Conservation (phyloP, 805 yeast species). For the Spathaspora gorwiae region DNA sequence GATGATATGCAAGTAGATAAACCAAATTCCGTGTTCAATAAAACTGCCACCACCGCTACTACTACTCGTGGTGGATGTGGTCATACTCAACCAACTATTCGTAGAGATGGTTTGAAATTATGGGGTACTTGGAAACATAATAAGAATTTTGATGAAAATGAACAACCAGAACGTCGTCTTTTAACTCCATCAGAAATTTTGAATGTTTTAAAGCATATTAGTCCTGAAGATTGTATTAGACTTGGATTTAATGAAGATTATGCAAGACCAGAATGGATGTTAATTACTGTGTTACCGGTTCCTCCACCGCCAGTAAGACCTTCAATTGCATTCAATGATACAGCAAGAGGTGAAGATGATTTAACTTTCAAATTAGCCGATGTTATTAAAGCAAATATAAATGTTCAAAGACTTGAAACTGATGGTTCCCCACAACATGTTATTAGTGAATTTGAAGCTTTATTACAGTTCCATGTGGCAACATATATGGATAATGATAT, state of each 20-base stretch:
- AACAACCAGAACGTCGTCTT: slow-evolving; percentile 87
- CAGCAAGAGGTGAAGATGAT: slow-evolving; percentile 99
- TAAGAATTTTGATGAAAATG: slow-evolving; percentile 74
- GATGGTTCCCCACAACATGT: slow-evolving; percentile 99
- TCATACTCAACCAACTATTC: slow-evolving; percentile 89
- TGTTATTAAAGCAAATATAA: slow-evolving; percentile 91
- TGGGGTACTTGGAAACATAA: slow-evolving; percentile 98
- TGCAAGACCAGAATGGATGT: slow-evolving; percentile 98
- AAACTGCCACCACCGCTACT: slow-evolving; percentile 39
- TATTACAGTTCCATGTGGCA: slow-evolving; percentile 95
- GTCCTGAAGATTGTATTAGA: slow-evolving; percentile 72
- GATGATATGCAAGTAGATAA: slow-evolving; percentile 36
- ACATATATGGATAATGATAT: slow-evolving; percentile 99
- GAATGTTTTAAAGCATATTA: slow-evolving; percentile 87
- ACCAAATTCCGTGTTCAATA: slow-evolving; percentile 8
- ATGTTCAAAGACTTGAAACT: slow-evolving; percentile 92
- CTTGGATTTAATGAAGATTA: slow-evolving; percentile 93
- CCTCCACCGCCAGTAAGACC: slow-evolving; percentile 99
- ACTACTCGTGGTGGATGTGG: slow-evolving; percentile 94
- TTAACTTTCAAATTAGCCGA: slow-evolving; percentile 96
- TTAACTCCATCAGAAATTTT: slow-evolving; percentile 85
- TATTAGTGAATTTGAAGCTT: slow-evolving; percentile 90
- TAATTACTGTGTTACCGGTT: slow-evolving; percentile 94
- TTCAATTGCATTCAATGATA: slow-evolving; percentile 94
- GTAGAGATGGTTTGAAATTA: slow-evolving; percentile 91